Percentiles rank a stretch among this genome's conserved stretches.
These are phyloP conservation scores for Thielaviopsis cerberus DNA, from an alignment of 2,329 filamentous ascomycete species.

Conservation along the genomic window DNA sequence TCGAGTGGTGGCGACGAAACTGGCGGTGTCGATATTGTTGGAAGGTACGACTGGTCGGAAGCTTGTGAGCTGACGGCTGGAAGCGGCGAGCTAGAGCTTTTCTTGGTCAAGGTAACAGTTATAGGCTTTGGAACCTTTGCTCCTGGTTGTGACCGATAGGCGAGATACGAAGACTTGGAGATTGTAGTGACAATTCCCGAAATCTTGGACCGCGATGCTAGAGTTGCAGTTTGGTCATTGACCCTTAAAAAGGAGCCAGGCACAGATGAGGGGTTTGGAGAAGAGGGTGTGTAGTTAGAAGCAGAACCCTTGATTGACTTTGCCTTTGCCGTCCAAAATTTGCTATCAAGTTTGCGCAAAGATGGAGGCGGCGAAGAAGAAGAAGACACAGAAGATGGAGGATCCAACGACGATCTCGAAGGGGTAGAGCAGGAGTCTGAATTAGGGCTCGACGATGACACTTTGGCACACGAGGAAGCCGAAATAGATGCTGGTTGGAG, in stretches of 20 bases:
- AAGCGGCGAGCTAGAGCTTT: conserved; percentile 1
- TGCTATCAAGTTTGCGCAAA: conserved; percentile 6
- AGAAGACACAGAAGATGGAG: not conserved
- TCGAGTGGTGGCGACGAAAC: not conserved
- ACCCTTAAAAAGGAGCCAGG: not conserved
- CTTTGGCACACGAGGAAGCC: not conserved
- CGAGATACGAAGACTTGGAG: conserved; percentile 5
- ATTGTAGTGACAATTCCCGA: conserved; percentile 8
- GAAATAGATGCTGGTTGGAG: not conserved
- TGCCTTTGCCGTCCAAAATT: conserved; percentile 9
- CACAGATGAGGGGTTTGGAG: not conserved
- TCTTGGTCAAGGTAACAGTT: not conserved
- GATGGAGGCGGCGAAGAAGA: conserved; percentile 1
- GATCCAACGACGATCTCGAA: not conserved
- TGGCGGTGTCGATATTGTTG: not conserved
- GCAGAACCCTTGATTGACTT: conserved; percentile 7
- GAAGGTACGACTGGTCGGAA: not conserved
- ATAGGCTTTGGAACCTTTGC: conserved; percentile 5
- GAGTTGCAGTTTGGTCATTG: not conserved
- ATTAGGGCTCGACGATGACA: not conserved
- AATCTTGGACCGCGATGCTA: not conserved
- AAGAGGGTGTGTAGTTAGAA: conserved; percentile 6
- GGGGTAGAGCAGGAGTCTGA: not conserved
- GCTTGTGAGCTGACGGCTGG: not conserved
- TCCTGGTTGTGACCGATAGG: not conserved